A percentile compares a stretch with the other conserved stretches of the same genome.
phyloP scores from a whole-genome alignment of 768 basidiomycete genomes.

The Postia placenta region DNA sequence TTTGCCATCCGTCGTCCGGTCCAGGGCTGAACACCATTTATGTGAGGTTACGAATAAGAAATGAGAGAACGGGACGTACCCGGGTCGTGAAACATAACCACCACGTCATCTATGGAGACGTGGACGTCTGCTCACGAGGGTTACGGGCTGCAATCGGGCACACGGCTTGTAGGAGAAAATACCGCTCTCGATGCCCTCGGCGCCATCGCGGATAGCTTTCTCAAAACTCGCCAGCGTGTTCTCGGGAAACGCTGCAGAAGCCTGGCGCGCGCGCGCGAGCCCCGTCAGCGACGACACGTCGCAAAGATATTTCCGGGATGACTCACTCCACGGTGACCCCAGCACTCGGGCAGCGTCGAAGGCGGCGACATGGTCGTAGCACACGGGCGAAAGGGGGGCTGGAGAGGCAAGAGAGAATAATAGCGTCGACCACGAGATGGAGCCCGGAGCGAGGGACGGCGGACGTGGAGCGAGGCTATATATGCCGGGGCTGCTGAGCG shows the following conservation, averaged over 20 bases:
- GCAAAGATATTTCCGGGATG: background rate
- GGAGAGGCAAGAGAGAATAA: slow-evolving; percentile 5
- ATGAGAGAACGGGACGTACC: slow-evolving; percentile 32
- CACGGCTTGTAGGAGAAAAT: slow-evolving; percentile 35
- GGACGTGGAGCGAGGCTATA: slow-evolving; percentile 8
- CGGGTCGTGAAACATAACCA: slow-evolving; percentile 96
- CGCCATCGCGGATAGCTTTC: slow-evolving; percentile 90
- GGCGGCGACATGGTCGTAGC: slow-evolving; percentile 14
- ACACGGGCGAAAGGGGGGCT: slow-evolving; percentile 4
- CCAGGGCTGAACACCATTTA: slow-evolving; percentile 37
- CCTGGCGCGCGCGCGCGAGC: slow-evolving; percentile 43
- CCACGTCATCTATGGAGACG: slow-evolving; percentile 76
- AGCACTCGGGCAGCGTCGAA: slow-evolving; percentile 53
- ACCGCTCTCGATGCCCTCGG: slow-evolving; percentile 98
- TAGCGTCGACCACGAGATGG: slow-evolving; percentile 6
- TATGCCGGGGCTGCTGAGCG: slow-evolving; percentile 1
- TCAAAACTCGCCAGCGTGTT: slow-evolving; percentile 95
- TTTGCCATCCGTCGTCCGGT: slow-evolving; percentile 74
- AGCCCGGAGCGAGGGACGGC: slow-evolving; percentile 1
- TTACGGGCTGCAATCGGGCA: slow-evolving; percentile 37
- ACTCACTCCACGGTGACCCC: slow-evolving; percentile 67
- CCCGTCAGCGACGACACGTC: slow-evolving; percentile 2
- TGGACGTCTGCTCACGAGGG: slow-evolving; percentile 80
- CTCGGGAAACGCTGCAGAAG: slow-evolving; percentile 82
- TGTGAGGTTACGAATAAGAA: background rate